Evolutionary conservation across 2,329 filamentous ascomycete genomes (phyloP).

Genomic region (Xylaria sp.): DNA sequence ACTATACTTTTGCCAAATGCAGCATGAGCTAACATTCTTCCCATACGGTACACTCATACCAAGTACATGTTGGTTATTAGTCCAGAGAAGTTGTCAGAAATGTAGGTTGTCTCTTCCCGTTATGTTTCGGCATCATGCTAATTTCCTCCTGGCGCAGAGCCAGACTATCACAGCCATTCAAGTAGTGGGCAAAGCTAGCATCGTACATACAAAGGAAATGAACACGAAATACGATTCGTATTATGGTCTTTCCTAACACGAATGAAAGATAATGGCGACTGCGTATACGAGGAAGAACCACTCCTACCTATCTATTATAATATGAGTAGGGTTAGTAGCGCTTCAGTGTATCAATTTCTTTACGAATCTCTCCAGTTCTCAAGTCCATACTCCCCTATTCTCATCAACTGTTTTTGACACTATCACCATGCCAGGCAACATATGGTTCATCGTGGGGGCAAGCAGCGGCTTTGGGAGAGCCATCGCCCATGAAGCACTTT

Average conservation of each 20-base stretch:
- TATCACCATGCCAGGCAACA: constrained; percentile 1
- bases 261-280: neutral
- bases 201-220: neutral
- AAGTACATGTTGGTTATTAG: neutral
- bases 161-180: no score
- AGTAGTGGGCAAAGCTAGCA: neutral
- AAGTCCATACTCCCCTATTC: neutral
- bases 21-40: neutral
- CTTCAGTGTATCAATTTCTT: neutral
- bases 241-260: neutral
- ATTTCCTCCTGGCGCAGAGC: neutral
- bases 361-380: neutral
- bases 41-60: neutral
- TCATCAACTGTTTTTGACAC: neutral
- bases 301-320: neutral
- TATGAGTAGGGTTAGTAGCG: neutral
- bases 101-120: neutral
- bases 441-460: constrained; percentile 16
- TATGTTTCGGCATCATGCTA: neutral
- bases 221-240: constrained; percentile 17
- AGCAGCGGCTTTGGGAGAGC: constrained; percentile 17
- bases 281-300: neutral
- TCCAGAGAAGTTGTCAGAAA: neutral
- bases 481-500: constrained; percentile 11
- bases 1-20: neutral